A percentile compares a stretch with the other conserved stretches of the same genome.
Conservation (phyloP, 306 rosid genomes). For the Medicago lupulina region DNA sequence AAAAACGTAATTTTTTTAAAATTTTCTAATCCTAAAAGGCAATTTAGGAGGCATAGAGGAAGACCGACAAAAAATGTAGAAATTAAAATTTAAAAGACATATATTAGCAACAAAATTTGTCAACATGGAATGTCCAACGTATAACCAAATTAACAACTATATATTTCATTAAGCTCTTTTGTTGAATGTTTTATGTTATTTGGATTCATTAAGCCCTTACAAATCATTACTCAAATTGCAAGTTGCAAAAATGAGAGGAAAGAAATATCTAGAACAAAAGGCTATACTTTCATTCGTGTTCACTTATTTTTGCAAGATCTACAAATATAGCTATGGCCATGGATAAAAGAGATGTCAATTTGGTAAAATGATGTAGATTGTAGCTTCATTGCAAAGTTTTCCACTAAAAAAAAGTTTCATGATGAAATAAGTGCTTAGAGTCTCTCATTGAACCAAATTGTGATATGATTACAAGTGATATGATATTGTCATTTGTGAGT, state of each 20-base stretch:
- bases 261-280: neutral
- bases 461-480: neutral
- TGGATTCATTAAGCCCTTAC: neutral
- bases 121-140: too few species aligned
- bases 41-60: too few species aligned
- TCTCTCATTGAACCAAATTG: neutral
- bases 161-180: too few species aligned
- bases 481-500: neutral
- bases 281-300: neutral
- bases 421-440: neutral
- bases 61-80: too few species aligned
- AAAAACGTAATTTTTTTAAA: too few species aligned
- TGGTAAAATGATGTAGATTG: neutral
- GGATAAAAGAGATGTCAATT: neutral
- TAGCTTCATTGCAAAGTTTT: neutral
- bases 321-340: neutral
- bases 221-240: neutral
- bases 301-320: neutral
- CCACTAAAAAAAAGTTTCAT: neutral
- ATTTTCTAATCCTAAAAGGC: too few species aligned
- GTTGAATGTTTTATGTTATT: neutral
- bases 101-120: too few species aligned
- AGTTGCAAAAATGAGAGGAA: slow-evolving; percentile 1
- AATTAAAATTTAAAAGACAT: too few species aligned
- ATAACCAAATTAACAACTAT: too few species aligned